Evolutionary conservation across 257 asterid genomes (phyloP), one percentile per base, ranked within the genome.

Genomic region (Leonotis leonurus): DNA sequence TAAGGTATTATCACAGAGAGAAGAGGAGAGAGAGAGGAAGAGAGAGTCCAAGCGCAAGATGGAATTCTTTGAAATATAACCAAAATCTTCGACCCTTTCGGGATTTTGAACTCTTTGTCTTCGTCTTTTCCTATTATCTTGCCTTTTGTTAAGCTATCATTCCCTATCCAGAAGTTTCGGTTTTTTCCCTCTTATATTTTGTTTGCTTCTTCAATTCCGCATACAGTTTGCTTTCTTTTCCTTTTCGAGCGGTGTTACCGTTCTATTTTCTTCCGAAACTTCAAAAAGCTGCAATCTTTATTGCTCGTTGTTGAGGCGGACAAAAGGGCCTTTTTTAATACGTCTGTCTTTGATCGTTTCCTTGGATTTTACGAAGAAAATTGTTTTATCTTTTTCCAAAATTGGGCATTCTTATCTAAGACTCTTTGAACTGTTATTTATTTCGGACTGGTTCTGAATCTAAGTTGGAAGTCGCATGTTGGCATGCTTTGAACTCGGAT

Each of bases 11-110:
- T 40, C 44, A 43, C 30, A 50, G 39, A 63, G 54, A 32, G 13
- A 63, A 48, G 36, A 30, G 71, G 16, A 59, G 69, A 48, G 39
- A 8, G 71, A 69, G 45, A 56, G 57, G 49, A 65, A 18, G 18
- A 64, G 62, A 50, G 68, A 55, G 71, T 13, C 44, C 11, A 25
- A 25, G 5, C n/a, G 29, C 8, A 17, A 58, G n/a, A 73, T 69
- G 74, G 76, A 73, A 17, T 73, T 62, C 46, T 69, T 56, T 41
- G 74, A 73, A 55, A 65, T 30, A 65, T 9, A 64, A 62, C 53
- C 11, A 62, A 51, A 46, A 3, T 18, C 21, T 65, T 25, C 51
- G 30, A 24, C 10, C 17, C 62, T 4, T 56, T 54, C 5, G 55
- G 56, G 63, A 14, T 64, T 46, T 29, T 35, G 10, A 67, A 12